phyloP scores from a whole-genome alignment of 2,329 filamentous ascomycete species.

The Penicillium aurantiogriseum region DNA sequence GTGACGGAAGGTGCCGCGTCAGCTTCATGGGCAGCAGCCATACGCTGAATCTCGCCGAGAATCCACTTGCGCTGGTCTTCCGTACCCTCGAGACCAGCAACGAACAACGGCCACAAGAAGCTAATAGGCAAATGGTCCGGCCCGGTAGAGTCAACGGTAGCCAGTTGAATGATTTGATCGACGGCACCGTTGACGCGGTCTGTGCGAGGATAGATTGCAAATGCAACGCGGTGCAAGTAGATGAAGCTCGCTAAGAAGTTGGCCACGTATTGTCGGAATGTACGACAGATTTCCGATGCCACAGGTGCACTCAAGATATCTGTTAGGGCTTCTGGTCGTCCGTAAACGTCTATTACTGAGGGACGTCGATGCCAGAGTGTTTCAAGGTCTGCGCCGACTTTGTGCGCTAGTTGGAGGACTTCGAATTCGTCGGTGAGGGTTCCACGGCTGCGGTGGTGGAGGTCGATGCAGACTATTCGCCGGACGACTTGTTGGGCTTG shows the following conservation, averaged over 20 bases:
- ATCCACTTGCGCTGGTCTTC: constrained; percentile 35
- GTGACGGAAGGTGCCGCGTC: constrained; percentile 3
- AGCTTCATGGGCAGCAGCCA: constrained; percentile 22
- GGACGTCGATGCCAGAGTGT: constrained; percentile 36
- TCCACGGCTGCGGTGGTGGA: constrained; percentile 40
- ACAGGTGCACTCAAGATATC: constrained; percentile 27
- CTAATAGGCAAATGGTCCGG: constrained; percentile 27
- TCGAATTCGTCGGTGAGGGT: constrained; percentile 40
- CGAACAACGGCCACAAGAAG: constrained; percentile 38
- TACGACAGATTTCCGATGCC: constrained; percentile 31
- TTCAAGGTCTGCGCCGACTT: constrained; percentile 37
- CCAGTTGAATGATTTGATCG: constrained; percentile 37
- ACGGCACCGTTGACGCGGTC: constrained; percentile 38
- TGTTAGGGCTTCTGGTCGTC: constrained; percentile 27
- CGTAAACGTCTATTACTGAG: constrained; percentile 33
- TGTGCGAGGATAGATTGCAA: constrained; percentile 39
- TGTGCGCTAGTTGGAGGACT: constrained; percentile 39
- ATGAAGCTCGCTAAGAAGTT: constrained; percentile 39
- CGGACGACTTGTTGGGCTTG: constrained; percentile 36
- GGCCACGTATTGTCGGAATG: constrained; percentile 36
- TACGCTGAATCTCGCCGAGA: constrained; percentile 33
- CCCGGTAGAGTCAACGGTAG: constrained; percentile 27
- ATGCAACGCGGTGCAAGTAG: constrained; percentile 38
- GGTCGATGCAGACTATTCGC: constrained; percentile 36
- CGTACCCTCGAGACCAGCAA: constrained; percentile 36